A percentile compares a stretch with the other conserved stretches of the same genome.
Conservation (phyloP, 1,284 basidiomycete genomes). For the Psilocybe mexicana region DNA sequence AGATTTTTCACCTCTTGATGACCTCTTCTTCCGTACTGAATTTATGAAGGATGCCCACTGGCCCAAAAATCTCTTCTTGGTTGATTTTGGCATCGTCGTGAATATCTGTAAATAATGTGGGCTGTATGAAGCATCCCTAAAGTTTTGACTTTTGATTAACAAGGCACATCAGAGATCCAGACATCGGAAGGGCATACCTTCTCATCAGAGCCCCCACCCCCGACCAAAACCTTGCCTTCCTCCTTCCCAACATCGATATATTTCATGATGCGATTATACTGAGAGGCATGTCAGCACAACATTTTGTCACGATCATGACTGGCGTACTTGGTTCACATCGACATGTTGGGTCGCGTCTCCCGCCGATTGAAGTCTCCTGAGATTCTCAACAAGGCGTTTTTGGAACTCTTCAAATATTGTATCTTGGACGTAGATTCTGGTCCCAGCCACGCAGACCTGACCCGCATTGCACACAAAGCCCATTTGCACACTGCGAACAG, state of each 20-base stretch:
- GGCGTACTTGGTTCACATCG: conserved; percentile 62
- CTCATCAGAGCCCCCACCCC: conserved; percentile 48
- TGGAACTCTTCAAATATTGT: conserved; percentile 78
- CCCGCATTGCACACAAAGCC: conserved; percentile 28
- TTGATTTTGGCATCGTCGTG: conserved; percentile 80
- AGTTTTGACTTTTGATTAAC: conserved; percentile 37
- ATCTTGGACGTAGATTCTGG: conserved; percentile 82
- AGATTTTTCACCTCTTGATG: background rate
- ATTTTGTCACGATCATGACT: background rate
- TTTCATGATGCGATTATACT: conserved; percentile 33
- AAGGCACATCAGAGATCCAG: too few species aligned
- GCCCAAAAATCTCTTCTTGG: conserved; percentile 89
- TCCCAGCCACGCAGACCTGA: conserved; percentile 80
- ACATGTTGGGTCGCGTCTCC: conserved; percentile 89
- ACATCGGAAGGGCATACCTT: conserved; percentile 34
- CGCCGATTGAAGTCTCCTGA: conserved; percentile 55
- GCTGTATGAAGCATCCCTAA: conserved; percentile 72
- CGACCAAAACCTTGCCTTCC: conserved; percentile 72
- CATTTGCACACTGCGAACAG: background rate
- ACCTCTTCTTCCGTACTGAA: conserved; percentile 72
- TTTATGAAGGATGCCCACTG: conserved; percentile 71
- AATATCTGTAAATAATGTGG: conserved; percentile 82
- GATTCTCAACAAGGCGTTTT: conserved; percentile 51
- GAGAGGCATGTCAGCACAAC: background rate
- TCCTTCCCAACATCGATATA: conserved; percentile 85